Percentiles rank a stretch among this genome's conserved stretches.
Conservation (phyloP, 2,329 filamentous ascomycete genomes). For the Microdochium nivale region DNA sequence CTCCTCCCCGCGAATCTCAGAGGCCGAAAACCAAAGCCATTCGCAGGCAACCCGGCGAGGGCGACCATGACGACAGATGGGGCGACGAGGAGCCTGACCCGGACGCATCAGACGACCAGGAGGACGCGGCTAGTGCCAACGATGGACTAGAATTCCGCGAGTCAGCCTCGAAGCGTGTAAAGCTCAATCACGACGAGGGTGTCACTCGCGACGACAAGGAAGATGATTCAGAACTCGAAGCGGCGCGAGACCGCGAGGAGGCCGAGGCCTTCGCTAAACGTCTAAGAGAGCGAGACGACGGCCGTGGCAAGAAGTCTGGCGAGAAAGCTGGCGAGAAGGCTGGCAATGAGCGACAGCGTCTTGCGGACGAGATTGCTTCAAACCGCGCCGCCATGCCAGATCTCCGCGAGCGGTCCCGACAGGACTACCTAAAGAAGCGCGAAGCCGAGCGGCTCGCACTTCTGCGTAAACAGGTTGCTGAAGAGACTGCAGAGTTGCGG, state of each 20-base stretch:
- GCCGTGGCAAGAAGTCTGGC: conserved; percentile 59
- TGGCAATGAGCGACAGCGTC: conserved; percentile 48
- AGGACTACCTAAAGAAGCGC: conserved; percentile 89
- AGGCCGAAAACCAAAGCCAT: conserved; percentile 29
- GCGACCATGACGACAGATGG: conserved; percentile 69
- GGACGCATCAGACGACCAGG: conserved; percentile 23
- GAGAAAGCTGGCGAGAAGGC: conserved; percentile 46
- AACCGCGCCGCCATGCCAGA: conserved; percentile 69
- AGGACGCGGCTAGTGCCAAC: conserved; percentile 34
- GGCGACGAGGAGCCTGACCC: conserved; percentile 57
- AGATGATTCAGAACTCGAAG: conserved; percentile 49
- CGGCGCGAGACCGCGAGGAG: conserved; percentile 61
- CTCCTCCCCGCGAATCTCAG: conserved; percentile 16
- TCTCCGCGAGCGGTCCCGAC: conserved; percentile 72
- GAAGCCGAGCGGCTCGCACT: conserved; percentile 78
- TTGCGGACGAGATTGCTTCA: conserved; percentile 60
- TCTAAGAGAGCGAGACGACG: conserved; percentile 62
- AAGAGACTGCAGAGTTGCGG: conserved; percentile 74
- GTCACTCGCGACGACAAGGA: conserved; percentile 17
- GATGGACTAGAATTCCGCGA: conserved; percentile 54
- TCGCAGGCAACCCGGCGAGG: conserved; percentile 28
- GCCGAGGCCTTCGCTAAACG: conserved; percentile 73
- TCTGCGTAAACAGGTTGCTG: conserved; percentile 81
- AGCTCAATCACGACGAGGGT: conserved; percentile 49
- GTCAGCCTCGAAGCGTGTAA: conserved; percentile 62